A percentile compares a stretch with the other conserved stretches of the same genome.
phyloP scores from a whole-genome alignment of 2,329 filamentous ascomycete genomes.

The Zymoseptoria passerinii region DNA sequence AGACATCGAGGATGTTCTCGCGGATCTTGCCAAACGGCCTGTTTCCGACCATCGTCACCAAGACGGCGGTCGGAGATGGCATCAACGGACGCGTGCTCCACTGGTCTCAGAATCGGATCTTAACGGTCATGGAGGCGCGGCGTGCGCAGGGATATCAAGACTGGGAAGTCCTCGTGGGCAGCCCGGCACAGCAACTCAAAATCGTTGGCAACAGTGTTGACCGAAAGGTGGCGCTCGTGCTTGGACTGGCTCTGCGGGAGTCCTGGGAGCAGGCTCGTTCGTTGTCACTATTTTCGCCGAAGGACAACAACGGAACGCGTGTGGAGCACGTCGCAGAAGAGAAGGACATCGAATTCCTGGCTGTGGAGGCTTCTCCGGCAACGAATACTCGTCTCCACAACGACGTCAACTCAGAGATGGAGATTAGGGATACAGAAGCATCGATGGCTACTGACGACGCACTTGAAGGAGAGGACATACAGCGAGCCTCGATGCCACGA shows the following conservation, averaged over 20 bases:
- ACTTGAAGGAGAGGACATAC: not conserved
- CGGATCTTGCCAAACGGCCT: slow-evolving; percentile 47
- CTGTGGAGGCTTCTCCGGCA: not conserved
- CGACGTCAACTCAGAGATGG: not conserved
- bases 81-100: slow-evolving; percentile 52
- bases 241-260: slow-evolving; percentile 57
- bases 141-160: slow-evolving; percentile 64
- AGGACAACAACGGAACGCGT: too few relatives aligned
- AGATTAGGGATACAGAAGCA: not conserved
- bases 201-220: slow-evolving; percentile 73
- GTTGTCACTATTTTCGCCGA: too few relatives aligned
- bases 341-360: not conserved
- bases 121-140: slow-evolving; percentile 59
- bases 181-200: slow-evolving; percentile 47
- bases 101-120: slow-evolving; percentile 54
- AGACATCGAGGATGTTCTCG: slow-evolving; percentile 36
- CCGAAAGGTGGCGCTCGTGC: slow-evolving; percentile 55
- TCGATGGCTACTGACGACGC: not conserved
- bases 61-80: slow-evolving; percentile 43
- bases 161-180: slow-evolving; percentile 60
- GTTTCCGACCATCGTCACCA: slow-evolving; percentile 57
- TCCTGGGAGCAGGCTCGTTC: slow-evolving; percentile 37
- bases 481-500: not conserved
- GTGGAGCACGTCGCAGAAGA: not conserved
- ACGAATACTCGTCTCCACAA: too few relatives aligned